Conservation (phyloP, 2,329 filamentous ascomycete species). For the Pseudogymnoascus sp. region DNA sequence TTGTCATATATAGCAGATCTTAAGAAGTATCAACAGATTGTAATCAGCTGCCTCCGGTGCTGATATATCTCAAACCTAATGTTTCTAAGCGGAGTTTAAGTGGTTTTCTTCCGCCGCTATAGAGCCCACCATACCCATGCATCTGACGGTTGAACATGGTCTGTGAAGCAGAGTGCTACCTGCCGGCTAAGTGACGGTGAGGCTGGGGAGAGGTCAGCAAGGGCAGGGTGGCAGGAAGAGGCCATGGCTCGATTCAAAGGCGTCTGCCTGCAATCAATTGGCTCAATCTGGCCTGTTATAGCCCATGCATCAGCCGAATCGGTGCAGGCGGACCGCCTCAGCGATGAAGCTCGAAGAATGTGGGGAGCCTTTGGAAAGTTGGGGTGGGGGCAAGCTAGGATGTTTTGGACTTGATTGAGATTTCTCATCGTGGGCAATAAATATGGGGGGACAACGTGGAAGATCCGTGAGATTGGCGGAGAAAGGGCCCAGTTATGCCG, state of each 20-base stretch:
- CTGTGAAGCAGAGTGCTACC: conserved; percentile 5
- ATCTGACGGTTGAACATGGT: conserved; percentile 9
- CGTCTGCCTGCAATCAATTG: conserved; percentile 7
- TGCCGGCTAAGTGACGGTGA: conserved; percentile 9
- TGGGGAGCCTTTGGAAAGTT: background rate
- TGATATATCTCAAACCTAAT: conserved; percentile 24
- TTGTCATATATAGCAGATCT: conserved; percentile 9
- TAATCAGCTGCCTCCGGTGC: conserved; percentile 23
- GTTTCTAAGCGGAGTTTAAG: conserved; percentile 19
- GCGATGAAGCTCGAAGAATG: conserved; percentile 3
- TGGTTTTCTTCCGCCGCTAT: conserved; percentile 9
- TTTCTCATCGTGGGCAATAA: background rate
- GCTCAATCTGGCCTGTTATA: background rate
- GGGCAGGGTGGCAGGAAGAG: background rate
- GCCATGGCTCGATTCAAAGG: background rate
- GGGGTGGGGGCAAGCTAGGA: conserved; percentile 2
- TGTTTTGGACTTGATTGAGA: conserved; percentile 8
- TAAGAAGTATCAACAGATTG: conserved; percentile 6
- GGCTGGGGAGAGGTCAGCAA: conserved; percentile 7
- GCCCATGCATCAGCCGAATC: conserved; percentile 7
- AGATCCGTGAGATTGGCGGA: background rate
- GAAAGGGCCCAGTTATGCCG: background rate
- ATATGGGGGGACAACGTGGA: background rate
- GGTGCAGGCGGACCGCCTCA: conserved; percentile 8
- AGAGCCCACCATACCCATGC: conserved; percentile 1